Base-by-base conservation (phyloP, 2,329 filamentous ascomycete species). In the Penicillium sp. region DNA sequence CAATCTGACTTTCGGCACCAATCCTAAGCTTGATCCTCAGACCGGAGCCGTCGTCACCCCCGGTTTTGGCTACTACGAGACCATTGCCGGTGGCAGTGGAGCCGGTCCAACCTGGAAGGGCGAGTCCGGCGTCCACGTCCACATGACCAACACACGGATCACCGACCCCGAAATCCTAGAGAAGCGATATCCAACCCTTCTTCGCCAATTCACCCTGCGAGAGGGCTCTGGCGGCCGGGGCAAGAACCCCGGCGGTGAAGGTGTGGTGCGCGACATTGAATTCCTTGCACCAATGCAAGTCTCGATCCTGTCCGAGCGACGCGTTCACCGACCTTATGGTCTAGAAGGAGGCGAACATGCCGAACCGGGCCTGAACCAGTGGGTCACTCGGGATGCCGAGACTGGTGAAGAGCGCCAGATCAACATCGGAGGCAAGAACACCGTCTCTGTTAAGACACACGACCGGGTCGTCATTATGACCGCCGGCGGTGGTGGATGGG, bases 91-190 rank as follows among this genome's bases (percentile, higher is more conserved):
- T 36, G 90, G 89, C 2, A 85, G 82, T 40, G 90, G 89, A 39
- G 90, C 89, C 0, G 89, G 89, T 0, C 82, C 86, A 0, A 80
- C 80, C 20, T 94, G 89, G 89, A 79, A 86, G 53, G 89, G 89
- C 22, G 87, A 88, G 22, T 84, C 79, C 51, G 89, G 88, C 20
- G 87, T 92, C 30, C 88, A 94, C 67, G 88, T 85, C 4, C 89
- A 92, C 73, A 92, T 92, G 88, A 94, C 89, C 10, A 95, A 94
- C 69, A 94, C 89, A 1, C 81, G 89, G 5, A 94, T 92, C 66
- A 92, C 89, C 0, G 89, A 95, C 67, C 81, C 86, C 0, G 89
- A 95, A 67, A 84, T 92, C 11, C 89, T 94, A 55, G 89, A 94
- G 74, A 81, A 88, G 38, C 77, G 89, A 2, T 92, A 92, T 63